These are phyloP conservation scores for Elaeis oleifera DNA, from an alignment of 202 grass and related monocot species.

Conservation along the genomic window DNA sequence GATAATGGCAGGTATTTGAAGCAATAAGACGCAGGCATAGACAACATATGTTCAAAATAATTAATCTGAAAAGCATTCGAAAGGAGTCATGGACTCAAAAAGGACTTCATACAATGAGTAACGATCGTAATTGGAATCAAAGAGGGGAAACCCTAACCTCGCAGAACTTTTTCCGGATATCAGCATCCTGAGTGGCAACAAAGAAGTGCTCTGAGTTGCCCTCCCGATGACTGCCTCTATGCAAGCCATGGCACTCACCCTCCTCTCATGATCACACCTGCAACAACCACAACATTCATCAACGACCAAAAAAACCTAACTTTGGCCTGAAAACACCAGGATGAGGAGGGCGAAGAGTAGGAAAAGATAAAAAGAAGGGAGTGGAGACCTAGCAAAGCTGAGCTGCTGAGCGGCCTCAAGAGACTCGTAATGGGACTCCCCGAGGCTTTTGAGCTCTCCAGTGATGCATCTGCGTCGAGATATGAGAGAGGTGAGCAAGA, in stretches of 20 bases:
- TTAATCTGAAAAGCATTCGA: too few relatives aligned
- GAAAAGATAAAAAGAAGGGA: too few relatives aligned
- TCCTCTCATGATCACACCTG: constrained; percentile 89
- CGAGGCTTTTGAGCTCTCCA: too few relatives aligned
- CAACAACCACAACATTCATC: constrained; percentile 14
- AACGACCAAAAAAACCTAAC: neutral
- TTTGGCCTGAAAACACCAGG: neutral
- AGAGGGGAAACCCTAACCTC: constrained; percentile 26
- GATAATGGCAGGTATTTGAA: too few relatives aligned
- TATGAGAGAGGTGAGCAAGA: too few relatives aligned
- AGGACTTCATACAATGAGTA: too few relatives aligned
- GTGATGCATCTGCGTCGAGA: too few relatives aligned
- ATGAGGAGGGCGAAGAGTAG: too few relatives aligned
- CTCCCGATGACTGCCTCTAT: constrained; percentile 61
- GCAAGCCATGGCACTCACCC: constrained; percentile 58
- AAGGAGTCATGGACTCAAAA: too few relatives aligned
- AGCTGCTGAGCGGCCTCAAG: constrained; percentile 53
- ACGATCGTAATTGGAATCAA: too few relatives aligned
- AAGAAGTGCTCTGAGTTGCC: constrained; percentile 78
- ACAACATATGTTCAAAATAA: too few relatives aligned
- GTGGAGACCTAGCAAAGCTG: constrained; percentile 39
- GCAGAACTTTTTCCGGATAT: constrained; percentile 52
- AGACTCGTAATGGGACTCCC: constrained; percentile 21
- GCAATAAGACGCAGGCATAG: too few relatives aligned
- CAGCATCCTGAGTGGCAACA: constrained; percentile 71